Evolutionary conservation across 306 rosid genomes (phyloP).

Genomic region (Clitoria ternatea): DNA sequence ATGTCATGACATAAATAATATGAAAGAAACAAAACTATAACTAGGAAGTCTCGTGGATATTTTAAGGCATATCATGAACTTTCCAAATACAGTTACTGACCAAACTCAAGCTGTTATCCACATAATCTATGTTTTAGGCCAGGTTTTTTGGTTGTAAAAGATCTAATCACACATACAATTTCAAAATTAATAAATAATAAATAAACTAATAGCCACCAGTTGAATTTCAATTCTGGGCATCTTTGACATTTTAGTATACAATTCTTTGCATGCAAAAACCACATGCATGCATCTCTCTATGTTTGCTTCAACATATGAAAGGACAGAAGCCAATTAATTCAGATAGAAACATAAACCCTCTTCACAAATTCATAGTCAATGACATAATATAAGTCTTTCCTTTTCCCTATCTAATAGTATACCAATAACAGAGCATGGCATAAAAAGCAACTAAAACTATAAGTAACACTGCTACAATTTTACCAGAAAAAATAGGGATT

Average conservation of each 20-base stretch:
- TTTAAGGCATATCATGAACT: neutral
- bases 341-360: neutral
- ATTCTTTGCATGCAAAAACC: neutral
- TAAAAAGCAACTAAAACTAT: constrained; percentile 5
- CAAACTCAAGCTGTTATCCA: neutral
- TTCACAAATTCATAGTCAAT: constrained; percentile 5
- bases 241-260: constrained; percentile 12
- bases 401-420: neutral
- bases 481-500: neutral
- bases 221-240: constrained; percentile 11
- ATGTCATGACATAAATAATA: neutral
- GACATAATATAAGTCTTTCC: neutral
- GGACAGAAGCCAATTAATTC: constrained; percentile 12
- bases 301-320: neutral
- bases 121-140: neutral
- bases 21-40: constrained; percentile 5
- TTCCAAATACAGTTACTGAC: neutral
- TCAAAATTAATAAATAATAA: constrained; percentile 5
- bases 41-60: neutral
- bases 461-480: neutral
- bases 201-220: neutral
- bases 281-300: constrained; percentile 1
- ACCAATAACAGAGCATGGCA: constrained; percentile 23
- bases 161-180: neutral
- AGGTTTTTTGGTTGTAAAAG: neutral